Base-by-base conservation (phyloP, 257 asterid genomes). In the Linaria vulgaris region DNA sequence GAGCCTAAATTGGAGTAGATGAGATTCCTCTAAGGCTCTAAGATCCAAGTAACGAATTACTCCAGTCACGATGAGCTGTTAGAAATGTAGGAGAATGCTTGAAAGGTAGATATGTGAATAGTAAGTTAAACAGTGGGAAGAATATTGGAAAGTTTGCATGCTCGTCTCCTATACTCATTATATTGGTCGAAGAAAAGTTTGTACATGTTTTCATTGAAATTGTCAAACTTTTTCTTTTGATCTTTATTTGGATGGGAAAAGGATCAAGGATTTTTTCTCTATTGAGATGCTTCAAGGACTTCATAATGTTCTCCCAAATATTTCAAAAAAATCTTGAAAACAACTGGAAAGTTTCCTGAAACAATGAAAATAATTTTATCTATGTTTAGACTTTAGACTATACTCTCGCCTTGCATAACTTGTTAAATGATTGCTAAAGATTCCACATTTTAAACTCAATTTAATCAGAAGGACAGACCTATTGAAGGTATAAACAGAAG, bases 51-150 rank as follows among this genome's bases (percentile, higher is more conserved):
- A 27, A 45, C 48, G 19, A 5, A 53, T 10, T 0, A 52, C 60
- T 5, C n/a, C 48, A 67, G 16, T 44, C 45, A 22, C 31, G 45
- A 6, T 27, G 34, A 27, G 45, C 27, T 54, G 20, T 9, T 2
- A 5, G 50, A 19, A 17, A 27, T 65, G 67, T 21, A 43, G 23
- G 43, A 24, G 37, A 52, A 13, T 44, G 49, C 49, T 44, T 44
- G 19, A 44, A 44, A 44, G 5, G 16, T 1, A 3, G 47, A 11
- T n/a, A 41, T 14, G 16, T 0, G 8, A 3, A 12, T n/a, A n/a
- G 17, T 12, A 3, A n/a, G n/a, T n/a, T n/a, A n/a, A n/a, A 12
- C 16, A n/a, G 16, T 44, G 16, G 49, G 49, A 2, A 44, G 49
- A n/a, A 44, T n/a, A 44, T 8, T 13, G 34, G 15, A 44, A n/a